Percentiles rank a stretch among this genome's conserved stretches.
Conservation (phyloP, 495 filamentous ascomycete genomes). For the Hypoxylon fuscum region DNA sequence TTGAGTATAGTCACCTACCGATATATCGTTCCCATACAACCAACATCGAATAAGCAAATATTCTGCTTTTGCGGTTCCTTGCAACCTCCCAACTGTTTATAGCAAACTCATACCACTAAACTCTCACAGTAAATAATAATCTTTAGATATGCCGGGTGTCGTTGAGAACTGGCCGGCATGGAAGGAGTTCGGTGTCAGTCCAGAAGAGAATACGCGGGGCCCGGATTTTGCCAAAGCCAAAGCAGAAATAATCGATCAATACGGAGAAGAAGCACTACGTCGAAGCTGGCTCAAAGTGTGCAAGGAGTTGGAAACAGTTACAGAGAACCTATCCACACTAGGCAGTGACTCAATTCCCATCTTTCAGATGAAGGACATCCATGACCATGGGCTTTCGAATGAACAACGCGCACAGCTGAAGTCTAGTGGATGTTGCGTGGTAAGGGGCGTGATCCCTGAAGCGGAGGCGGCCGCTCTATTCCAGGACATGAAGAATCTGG, state of each 20-base stretch:
- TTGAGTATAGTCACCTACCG: not conserved
- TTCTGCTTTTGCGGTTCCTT: too few relatives aligned
- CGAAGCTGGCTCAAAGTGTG: slow-evolving; percentile 25
- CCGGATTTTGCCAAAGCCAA: slow-evolving; percentile 3
- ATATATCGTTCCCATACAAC: not conserved
- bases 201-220: not conserved
- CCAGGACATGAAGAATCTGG: slow-evolving; percentile 12
- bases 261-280: slow-evolving; percentile 20
- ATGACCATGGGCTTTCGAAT: not conserved
- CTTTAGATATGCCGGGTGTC: slow-evolving; percentile 1
- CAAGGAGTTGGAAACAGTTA: slow-evolving; percentile 13
- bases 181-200: not conserved
- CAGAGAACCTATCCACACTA: slow-evolving; percentile 8
- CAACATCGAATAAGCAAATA: too few relatives aligned
- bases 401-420: slow-evolving; percentile 5
- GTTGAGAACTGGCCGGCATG: slow-evolving; percentile 4
- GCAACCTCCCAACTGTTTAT: not conserved
- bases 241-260: slow-evolving; percentile 21
- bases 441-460: slow-evolving; percentile 24
- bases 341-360: slow-evolving; percentile 16
- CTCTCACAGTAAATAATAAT: not conserved
- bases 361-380: slow-evolving; percentile 13
- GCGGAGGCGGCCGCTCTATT: slow-evolving; percentile 13
- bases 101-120: not conserved
- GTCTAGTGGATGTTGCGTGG: slow-evolving; percentile 22